Base-by-base conservation (phyloP, 352 stramenopile species). In the Phytophthora capsici region DNA sequence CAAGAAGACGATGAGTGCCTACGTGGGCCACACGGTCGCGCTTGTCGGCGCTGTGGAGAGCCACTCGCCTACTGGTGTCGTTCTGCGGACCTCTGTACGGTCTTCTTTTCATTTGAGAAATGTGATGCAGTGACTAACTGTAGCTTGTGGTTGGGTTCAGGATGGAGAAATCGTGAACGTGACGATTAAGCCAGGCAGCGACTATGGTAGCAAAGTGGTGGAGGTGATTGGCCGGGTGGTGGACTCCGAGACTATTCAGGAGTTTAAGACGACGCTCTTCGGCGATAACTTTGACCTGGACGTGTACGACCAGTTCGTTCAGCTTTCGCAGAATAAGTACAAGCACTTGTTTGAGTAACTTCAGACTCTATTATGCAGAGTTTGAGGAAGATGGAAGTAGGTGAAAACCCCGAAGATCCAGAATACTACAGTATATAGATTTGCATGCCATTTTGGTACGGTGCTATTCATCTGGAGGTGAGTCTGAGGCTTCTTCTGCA, bases 211-310 rank as follows among this genome's bases (percentile, higher is more conserved):
- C 71, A 93, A 94, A 74, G 78, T 89, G 16, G 86, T 95, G 46
- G 88, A 95, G 55, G 88, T 95, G 55, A 94, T 95, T 20, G 88
- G 88, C 17, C 81, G 82, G 19, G 88, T 94, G 12, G 53, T 84
- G 47, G 80, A 92, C 53, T 71, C 66, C 40, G 78, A 91, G 57
- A 89, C 81, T 41, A 75, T 95, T 47, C 70, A 94, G 57, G 86
- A 95, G 69, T 94, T 93, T 71, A 95, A 95, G 73, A 85, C 75
- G 30, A 94, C 86, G 64, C 82, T 88, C 50, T 95, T 93, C 46
- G 83, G 84, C 14, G 88, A 94, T 53, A 78, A 86, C 64, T 89
- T 93, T 49, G 88, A 94, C 41, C 65, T 95, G 45, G 82, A 86
- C 48, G 90, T 78, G 50, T 95, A 95, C 69, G 79, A 95, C 57